Evolutionary conservation across 192 early-diverging fungal species (phyloP).

Genomic region (Linderina pennispora): DNA sequence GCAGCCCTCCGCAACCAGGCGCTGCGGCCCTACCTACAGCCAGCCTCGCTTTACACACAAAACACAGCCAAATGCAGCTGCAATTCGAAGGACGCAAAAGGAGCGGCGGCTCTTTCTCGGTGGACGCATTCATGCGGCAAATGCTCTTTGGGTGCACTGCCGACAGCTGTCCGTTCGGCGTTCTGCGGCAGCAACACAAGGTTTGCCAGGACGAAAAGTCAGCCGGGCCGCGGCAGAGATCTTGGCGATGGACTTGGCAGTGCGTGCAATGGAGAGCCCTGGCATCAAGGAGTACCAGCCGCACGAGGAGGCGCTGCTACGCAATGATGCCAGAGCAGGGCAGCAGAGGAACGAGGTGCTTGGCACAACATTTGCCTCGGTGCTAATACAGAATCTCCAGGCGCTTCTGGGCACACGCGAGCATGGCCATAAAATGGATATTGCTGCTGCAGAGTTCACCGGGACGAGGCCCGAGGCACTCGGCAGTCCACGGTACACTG

Average conservation of each 20-base stretch:
- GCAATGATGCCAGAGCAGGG: background rate
- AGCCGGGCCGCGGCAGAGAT: background rate
- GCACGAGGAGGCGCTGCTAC: background rate
- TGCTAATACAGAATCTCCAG: background rate
- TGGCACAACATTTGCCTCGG: background rate
- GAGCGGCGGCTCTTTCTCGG: background rate
- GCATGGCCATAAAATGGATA: too few species aligned
- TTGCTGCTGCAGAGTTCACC: background rate
- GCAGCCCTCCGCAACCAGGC: constrained; percentile 5
- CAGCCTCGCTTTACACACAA: background rate
- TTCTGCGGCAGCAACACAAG: background rate
- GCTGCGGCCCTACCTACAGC: constrained; percentile 5
- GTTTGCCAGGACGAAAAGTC: background rate
- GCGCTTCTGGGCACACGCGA: background rate
- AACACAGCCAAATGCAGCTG: background rate
- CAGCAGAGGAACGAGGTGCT: background rate
- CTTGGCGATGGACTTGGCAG: background rate
- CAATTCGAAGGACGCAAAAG: background rate
- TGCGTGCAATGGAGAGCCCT: background rate
- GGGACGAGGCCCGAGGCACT: background rate
- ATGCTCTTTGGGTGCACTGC: background rate
- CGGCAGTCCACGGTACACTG: background rate
- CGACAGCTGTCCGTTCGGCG: too few species aligned
- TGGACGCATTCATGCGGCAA: background rate
- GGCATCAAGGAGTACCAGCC: background rate